These are phyloP conservation scores for Mycena latifolia DNA, from an alignment of 768 basidiomycete genomes.

Conservation along the genomic window DNA sequence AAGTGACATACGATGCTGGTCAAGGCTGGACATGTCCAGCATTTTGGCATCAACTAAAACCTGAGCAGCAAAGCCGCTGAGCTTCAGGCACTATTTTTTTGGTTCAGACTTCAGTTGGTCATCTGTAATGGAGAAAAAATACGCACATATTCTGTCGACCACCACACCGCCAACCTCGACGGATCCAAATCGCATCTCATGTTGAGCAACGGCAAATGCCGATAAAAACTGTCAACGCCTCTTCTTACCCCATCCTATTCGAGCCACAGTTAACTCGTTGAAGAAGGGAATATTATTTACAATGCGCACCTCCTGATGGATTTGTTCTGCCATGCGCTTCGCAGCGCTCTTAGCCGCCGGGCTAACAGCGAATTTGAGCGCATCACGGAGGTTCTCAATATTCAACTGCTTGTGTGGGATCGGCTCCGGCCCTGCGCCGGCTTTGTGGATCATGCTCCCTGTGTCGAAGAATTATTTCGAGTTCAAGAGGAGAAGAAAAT, in stretches of 20 bases:
- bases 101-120: too few species aligned
- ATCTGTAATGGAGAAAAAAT: too few species aligned
- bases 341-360: conserved; percentile 63
- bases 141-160: conserved; percentile 62
- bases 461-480: conserved; percentile 33
- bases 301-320: conserved; percentile 58
- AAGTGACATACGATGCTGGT: conserved; percentile 59
- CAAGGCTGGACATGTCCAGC: conserved; percentile 56
- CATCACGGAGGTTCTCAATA: conserved; percentile 63
- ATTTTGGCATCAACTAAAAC: conserved; percentile 58
- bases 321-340: conserved; percentile 60
- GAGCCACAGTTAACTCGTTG: neutral
- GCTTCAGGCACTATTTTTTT: conserved; percentile 55
- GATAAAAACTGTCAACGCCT: conserved; percentile 69
- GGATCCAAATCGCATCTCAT: conserved; percentile 75
- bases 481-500: conserved; percentile 39
- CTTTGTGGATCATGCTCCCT: conserved; percentile 73
- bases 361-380: conserved; percentile 62
- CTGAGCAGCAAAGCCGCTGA: conserved; percentile 69
- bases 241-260: conserved; percentile 58
- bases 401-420: conserved; percentile 66
- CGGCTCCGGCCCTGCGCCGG: conserved; percentile 72
- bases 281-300: neutral
- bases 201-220: conserved; percentile 68
- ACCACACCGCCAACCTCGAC: conserved; percentile 67